Base-by-base conservation (phyloP, 1,284 basidiomycete species). In the Austroboletus novae-zelandiae region DNA sequence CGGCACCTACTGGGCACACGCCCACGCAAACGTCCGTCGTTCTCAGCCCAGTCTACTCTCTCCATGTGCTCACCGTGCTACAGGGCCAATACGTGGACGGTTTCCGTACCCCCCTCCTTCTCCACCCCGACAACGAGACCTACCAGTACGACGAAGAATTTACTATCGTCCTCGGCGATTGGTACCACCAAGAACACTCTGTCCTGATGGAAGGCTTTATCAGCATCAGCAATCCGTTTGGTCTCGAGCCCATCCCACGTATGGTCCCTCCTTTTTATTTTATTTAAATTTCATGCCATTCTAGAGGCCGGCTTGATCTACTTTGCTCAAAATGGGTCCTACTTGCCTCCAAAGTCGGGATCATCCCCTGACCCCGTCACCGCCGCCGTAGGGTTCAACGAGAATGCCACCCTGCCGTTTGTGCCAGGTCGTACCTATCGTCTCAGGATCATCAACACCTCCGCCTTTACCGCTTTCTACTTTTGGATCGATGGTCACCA, bases 401-500 rank as follows among this genome's bases (percentile, higher is more conserved):
- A 94, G 60, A 92, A 98, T 62, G 84, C 92, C 0, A 89, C 86
- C 0, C 73, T 98, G 6, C 81, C 86, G 0, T 96, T 97, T 71
- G 74, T 81, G 60, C 77, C 93, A 4, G 94, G 94, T 13, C 86
- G 85, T 76, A 86, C 86, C 1, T 90, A 90, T 64, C 81, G 88
- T 6, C 64, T 83, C 18, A 73, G 91, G 15, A 72, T 98, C 57
- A 74, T 97, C 66, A 98, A 97, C 73, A 88, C 80, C 41, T 75
- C 80, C 40, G 85, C 81, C 0, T 84, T 91, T 51, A 66, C 80
- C 0, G 77, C 84, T 61, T 94, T 93, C 73, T 87, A 79, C 72
- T 86, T 96, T 69, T 90, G 86, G 81, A 88, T 98, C 47, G 93
- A 96, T 55, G 92, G 92, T 1, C 95, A 98, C 66, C 80, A 89